Percentiles rank a stretch among this genome's conserved stretches.
Evolutionary conservation across 768 basidiomycete species (phyloP).

Genomic region (Pleurotus tuoliensis): DNA sequence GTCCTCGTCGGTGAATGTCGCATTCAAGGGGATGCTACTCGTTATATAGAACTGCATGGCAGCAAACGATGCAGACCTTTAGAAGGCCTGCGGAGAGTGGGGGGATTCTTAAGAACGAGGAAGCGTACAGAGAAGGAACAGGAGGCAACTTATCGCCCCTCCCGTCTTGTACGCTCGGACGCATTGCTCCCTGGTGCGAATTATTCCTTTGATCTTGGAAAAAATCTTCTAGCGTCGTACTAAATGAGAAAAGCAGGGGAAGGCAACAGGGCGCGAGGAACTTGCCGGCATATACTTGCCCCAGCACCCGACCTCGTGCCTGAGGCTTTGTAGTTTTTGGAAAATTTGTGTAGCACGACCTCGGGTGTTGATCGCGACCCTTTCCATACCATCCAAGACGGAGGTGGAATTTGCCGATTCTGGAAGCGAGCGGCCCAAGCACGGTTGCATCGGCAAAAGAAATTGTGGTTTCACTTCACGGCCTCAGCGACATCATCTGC

Average conservation of each 20-base stretch:
- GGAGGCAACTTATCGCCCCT: neutral
- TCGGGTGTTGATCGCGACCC: neutral
- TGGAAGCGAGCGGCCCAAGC: too few species aligned
- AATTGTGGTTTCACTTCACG: too few species aligned
- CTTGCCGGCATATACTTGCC: neutral
- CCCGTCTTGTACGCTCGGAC: neutral
- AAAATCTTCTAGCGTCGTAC: slow-evolving; percentile 7
- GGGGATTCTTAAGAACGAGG: neutral
- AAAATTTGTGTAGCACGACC: neutral
- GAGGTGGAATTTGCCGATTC: too few species aligned
- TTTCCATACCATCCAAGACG: too few species aligned
- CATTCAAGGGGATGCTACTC: slow-evolving; percentile 16
- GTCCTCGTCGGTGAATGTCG: slow-evolving; percentile 17
- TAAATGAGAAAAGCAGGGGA: slow-evolving; percentile 6
- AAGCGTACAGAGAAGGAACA: neutral
- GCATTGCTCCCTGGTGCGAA: slow-evolving; percentile 4
- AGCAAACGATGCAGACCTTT: neutral
- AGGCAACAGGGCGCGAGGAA: slow-evolving; percentile 6
- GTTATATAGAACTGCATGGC: slow-evolving; percentile 21
- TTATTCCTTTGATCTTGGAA: neutral
- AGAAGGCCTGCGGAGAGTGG: neutral
- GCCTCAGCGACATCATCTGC: too few species aligned
- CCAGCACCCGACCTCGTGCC: slow-evolving; percentile 3
- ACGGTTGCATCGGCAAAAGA: too few species aligned
- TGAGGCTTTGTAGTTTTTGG: neutral